Conservation (phyloP, 345 rosid species). For the rapeseed (Brassica napus) region Da-Ae NC_063438.1:23895001-23895500, state of each 20-base stretch:
- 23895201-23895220: neutral
- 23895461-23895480: neutral
- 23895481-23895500: neutral
- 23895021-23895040: neutral
- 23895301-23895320: neutral
- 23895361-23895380: neutral
- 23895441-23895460: neutral
- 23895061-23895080: neutral
- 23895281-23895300: neutral
- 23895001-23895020: neutral
- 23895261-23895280: neutral
- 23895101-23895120: neutral
- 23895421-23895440: neutral
- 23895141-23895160: neutral
- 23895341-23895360: neutral
- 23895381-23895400: neutral
- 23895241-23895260: neutral
- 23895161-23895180: neutral
- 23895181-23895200: neutral
- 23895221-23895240: neutral
- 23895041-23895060: neutral
- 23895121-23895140: neutral
- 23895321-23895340: neutral
- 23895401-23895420: neutral
- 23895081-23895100: neutral